Conservation (phyloP, 2,329 filamentous ascomycete species). For the Helminthosporium solani region DNA sequence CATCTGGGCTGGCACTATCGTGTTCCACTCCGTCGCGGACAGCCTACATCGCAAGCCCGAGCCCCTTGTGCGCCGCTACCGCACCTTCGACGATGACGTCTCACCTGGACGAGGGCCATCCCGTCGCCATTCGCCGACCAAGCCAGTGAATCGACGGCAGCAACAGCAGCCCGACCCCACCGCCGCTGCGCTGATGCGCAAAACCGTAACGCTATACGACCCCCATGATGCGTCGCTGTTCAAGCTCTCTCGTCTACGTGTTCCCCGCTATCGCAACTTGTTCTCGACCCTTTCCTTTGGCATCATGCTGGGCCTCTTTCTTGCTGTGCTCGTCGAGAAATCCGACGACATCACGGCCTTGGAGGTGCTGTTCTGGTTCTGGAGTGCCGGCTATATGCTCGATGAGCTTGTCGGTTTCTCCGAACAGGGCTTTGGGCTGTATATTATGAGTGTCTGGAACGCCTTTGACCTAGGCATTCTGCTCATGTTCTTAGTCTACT, state of each 20-base stretch:
- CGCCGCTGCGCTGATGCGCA: constrained; percentile 52
- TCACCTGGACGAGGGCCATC: constrained; percentile 36
- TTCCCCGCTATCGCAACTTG: constrained; percentile 88
- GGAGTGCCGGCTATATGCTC: constrained; percentile 95
- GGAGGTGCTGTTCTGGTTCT: constrained; percentile 94
- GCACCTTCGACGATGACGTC: constrained; percentile 21
- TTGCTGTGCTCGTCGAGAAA: constrained; percentile 75
- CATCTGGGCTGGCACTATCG: constrained; percentile 94
- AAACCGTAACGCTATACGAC: constrained; percentile 85
- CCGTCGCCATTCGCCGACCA: constrained; percentile 27
- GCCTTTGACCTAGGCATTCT: constrained; percentile 90
- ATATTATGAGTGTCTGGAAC: constrained; percentile 98
- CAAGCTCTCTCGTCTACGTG: constrained; percentile 85
- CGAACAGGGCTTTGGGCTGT: constrained; percentile 92
- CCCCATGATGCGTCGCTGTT: constrained; percentile 86
- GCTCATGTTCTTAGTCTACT: constrained; percentile 81
- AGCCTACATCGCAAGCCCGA: constrained; percentile 68
- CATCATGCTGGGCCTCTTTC: constrained; percentile 78
- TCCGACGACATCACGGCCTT: constrained; percentile 79
- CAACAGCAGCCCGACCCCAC: constrained; percentile 24
- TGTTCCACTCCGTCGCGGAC: constrained; percentile 88
- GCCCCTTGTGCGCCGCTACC: constrained; percentile 22
- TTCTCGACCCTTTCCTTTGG: constrained; percentile 86
- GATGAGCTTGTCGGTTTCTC: constrained; percentile 96
- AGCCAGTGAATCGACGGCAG: constrained; percentile 11